Evolutionary conservation across 768 basidiomycete genomes (phyloP).

Genomic region (Panaeolus cyanescens): DNA sequence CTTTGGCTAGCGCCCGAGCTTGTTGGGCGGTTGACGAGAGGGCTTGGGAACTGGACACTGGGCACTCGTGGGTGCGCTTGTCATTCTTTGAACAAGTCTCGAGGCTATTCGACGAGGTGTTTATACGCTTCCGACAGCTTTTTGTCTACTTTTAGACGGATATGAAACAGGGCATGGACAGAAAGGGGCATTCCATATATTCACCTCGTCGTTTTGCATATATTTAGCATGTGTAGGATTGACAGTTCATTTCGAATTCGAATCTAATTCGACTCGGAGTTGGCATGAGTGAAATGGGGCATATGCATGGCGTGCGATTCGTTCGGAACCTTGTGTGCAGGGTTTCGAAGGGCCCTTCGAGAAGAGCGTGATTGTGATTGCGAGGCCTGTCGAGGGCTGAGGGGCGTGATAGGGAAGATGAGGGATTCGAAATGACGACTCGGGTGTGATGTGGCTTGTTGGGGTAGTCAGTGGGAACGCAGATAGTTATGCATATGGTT

Average conservation of each 20-base stretch:
- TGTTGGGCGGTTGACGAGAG: not conserved
- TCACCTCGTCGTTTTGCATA: not conserved
- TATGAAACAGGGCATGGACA: not conserved
- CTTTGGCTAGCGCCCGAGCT: not conserved
- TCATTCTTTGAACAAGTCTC: not conserved
- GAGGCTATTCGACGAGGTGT: not conserved
- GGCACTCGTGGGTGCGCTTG: too few relatives aligned
- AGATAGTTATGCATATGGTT: not conserved
- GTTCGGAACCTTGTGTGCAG: not conserved
- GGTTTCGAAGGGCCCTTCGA: not conserved
- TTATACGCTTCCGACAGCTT: not conserved
- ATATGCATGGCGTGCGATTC: not conserved
- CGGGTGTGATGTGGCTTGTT: not conserved
- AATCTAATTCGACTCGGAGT: too few relatives aligned
- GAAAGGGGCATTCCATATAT: not conserved
- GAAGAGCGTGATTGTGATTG: not conserved
- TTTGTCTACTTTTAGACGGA: not conserved
- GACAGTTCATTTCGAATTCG: not conserved
- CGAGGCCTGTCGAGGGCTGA: too few relatives aligned
- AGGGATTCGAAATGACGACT: conserved; percentile 1
- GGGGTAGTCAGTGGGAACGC: not conserved
- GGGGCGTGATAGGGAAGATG: not conserved
- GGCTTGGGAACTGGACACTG: not conserved
- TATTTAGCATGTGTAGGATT: not conserved
- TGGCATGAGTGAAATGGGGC: not conserved